phyloP scores from a whole-genome alignment of 345 rosid genomes.

The Murraya paniculata region DNA sequence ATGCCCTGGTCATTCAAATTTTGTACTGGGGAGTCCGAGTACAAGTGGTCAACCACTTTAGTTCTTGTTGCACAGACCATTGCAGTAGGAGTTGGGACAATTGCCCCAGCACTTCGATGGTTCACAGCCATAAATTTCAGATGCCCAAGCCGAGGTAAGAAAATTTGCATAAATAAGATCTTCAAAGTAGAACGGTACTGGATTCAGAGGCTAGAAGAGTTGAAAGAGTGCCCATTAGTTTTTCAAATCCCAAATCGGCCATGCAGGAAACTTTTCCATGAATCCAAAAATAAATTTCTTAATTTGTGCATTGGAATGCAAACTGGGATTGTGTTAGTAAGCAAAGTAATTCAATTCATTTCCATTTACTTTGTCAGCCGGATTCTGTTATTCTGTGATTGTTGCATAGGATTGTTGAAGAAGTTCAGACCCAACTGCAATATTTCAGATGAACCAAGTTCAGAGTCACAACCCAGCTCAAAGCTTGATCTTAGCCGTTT shows the following conservation, averaged over 20 bases:
- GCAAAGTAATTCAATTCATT: conserved; percentile 59
- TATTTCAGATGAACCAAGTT: conserved; percentile 37
- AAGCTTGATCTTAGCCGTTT: conserved; percentile 53
- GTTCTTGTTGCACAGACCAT: conserved; percentile 57
- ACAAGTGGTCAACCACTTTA: conserved; percentile 64
- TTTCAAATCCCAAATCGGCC: conserved; percentile 31
- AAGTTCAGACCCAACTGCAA: conserved; percentile 21
- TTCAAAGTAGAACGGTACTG: conserved; percentile 67
- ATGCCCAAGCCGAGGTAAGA: conserved; percentile 48
- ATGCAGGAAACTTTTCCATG: conserved; percentile 48
- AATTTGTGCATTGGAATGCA: conserved; percentile 52
- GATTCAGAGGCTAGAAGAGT: conserved; percentile 55
- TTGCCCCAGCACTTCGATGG: conserved; percentile 79
- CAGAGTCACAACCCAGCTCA: conserved; percentile 21
- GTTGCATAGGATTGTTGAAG: conserved; percentile 20
- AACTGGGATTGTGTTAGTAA: conserved; percentile 52
- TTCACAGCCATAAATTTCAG: conserved; percentile 65
- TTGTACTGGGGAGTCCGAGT: conserved; percentile 73
- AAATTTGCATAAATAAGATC: conserved; percentile 12
- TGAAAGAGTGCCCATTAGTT: conserved; percentile 57
- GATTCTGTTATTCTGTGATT: conserved; percentile 30
- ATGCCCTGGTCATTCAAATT: conserved; percentile 54
- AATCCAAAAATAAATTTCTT: conserved; percentile 30
- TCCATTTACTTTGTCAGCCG: conserved; percentile 45
- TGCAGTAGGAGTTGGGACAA: conserved; percentile 61